Conservation (phyloP, 208 protist genomes). For the Acanthamoeba healyi region DNA sequence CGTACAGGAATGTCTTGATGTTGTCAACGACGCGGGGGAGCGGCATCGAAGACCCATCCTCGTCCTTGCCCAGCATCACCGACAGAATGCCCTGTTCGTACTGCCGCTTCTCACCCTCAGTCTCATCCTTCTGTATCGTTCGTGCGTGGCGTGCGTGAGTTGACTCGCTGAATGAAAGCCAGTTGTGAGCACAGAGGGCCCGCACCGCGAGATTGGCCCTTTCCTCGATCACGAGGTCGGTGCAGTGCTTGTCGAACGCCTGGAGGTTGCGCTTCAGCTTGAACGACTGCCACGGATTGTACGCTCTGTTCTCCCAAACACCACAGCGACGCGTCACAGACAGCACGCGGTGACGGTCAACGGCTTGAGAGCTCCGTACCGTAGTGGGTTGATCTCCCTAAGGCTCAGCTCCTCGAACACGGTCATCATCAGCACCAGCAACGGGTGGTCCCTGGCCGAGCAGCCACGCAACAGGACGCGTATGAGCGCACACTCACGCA, state of each 20-base stretch:
- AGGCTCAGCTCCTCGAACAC: constrained; percentile 50
- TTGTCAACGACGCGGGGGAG: constrained; percentile 44
- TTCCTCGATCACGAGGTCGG: constrained; percentile 4
- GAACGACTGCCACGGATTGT: constrained; percentile 4
- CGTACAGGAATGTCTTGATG: constrained; percentile 75
- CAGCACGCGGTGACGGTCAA: no score
- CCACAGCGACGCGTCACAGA: background rate
- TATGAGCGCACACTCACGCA: background rate
- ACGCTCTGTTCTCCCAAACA: background rate
- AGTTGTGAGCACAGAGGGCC: background rate
- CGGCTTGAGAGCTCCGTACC: no score
- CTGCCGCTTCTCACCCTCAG: background rate
- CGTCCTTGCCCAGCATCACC: constrained; percentile 31
- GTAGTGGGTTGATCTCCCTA: constrained; percentile 61
- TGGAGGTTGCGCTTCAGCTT: constrained; percentile 31
- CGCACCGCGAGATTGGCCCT: background rate
- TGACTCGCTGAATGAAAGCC: no score
- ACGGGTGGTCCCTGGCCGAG: constrained; percentile 10
- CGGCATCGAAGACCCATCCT: constrained; percentile 34
- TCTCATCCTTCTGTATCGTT: background rate
- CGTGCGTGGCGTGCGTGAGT: no score
- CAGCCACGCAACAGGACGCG: background rate
- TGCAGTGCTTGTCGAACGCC: constrained; percentile 44
- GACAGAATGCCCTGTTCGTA: constrained; percentile 26
- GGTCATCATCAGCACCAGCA: constrained; percentile 53